phyloP scores from a whole-genome alignment of 2,329 filamentous ascomycete species.

The Biscogniauxia mediterranea region DNA sequence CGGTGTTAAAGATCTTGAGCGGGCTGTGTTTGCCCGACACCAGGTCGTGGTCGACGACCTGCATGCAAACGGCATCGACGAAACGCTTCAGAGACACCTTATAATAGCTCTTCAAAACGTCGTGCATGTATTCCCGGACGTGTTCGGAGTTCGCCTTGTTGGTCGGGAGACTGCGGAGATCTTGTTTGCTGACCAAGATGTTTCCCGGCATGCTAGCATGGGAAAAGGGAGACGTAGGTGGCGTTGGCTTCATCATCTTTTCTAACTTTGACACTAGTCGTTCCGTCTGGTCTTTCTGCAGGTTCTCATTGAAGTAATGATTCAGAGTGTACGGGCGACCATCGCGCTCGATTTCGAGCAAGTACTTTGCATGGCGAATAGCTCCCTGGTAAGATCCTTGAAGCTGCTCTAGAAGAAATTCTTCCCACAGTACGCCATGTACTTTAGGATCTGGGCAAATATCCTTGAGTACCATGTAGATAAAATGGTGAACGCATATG shows the following conservation, averaged over 20 bases:
- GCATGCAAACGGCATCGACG: constrained; percentile 60
- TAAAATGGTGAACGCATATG: constrained; percentile 44
- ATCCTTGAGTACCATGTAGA: constrained; percentile 36
- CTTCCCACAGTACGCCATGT: constrained; percentile 37
- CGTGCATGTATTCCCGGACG: constrained; percentile 47
- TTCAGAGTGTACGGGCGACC: constrained; percentile 47
- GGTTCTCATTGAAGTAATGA: constrained; percentile 44
- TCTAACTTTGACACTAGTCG: constrained; percentile 22
- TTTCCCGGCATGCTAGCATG: constrained; percentile 9
- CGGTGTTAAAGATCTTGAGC: constrained; percentile 49
- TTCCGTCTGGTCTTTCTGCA: constrained; percentile 27
- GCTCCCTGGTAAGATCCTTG: constrained; percentile 41
- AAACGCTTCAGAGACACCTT: constrained; percentile 60
- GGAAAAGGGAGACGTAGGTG: constrained; percentile 8
- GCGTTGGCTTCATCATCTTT: background rate
- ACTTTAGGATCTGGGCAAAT: constrained; percentile 43
- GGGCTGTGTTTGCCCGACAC: constrained; percentile 50
- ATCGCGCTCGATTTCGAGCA: constrained; percentile 49
- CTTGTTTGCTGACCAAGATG: constrained; percentile 21
- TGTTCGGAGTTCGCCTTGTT: constrained; percentile 34
- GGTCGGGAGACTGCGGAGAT: constrained; percentile 22
- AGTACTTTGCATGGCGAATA: constrained; percentile 42
- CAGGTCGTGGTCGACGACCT: constrained; percentile 55
- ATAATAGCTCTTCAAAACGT: constrained; percentile 62
- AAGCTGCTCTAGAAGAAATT: constrained; percentile 42